Evolutionary conservation across 2,329 filamentous ascomycete genomes (phyloP).

Genomic region (Neopestalotiopsis clavispora): DNA sequence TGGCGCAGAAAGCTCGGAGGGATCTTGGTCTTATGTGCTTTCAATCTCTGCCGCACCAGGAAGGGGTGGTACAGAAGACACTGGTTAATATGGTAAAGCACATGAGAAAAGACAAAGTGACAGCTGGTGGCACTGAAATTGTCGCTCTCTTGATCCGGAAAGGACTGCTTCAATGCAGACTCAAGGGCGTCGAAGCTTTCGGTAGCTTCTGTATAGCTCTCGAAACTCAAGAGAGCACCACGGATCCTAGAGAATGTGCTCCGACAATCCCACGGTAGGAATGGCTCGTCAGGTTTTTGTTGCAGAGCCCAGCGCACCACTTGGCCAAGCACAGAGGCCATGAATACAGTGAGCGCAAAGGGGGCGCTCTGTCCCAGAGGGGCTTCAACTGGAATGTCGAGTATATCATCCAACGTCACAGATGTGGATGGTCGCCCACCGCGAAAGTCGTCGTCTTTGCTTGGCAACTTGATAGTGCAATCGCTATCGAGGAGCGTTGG

Average conservation of each 20-base stretch:
- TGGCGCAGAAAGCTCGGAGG: background rate
- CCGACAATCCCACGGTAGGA: background rate
- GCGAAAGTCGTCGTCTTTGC: background rate
- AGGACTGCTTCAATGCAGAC: background rate
- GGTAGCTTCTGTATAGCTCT: background rate
- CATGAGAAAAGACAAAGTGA: background rate
- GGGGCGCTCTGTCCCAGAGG: background rate
- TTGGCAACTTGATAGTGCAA: background rate
- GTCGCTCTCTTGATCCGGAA: background rate
- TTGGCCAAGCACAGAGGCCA: background rate
- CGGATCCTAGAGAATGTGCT: background rate
- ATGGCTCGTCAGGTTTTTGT: background rate
- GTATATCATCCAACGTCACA: background rate
- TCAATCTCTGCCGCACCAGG: background rate
- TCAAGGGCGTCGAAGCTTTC: background rate
- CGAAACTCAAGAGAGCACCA: background rate
- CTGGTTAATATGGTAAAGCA: conserved; percentile 1
- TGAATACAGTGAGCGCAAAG: background rate
- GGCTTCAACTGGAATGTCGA: background rate
- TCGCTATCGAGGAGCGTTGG: background rate
- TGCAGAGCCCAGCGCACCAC: background rate
- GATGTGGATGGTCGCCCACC: background rate
- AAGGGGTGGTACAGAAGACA: background rate
- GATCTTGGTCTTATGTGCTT: background rate
- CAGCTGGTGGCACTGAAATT: background rate